phyloP scores from a whole-genome alignment of 2,329 filamentous ascomycete species.

The Gnomoniopsis sp. region DNA sequence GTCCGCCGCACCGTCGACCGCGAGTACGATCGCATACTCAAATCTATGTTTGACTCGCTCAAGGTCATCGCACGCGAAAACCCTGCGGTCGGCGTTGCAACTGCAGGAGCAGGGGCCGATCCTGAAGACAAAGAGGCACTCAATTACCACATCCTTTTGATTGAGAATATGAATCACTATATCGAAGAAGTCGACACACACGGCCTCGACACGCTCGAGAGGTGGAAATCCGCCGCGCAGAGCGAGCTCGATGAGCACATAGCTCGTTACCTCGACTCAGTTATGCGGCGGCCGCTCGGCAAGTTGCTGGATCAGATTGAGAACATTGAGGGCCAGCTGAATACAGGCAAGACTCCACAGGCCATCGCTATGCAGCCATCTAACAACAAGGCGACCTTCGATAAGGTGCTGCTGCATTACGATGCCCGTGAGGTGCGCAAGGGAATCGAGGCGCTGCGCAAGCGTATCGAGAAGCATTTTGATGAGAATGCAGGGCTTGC shows the following conservation, averaged over 20 bases:
- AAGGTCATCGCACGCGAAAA: slow-evolving; percentile 85
- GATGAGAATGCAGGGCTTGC: slow-evolving; percentile 67
- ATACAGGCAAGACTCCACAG: slow-evolving; percentile 54
- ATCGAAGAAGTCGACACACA: slow-evolving; percentile 82
- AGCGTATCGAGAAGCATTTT: slow-evolving; percentile 96
- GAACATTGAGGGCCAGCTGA: slow-evolving; percentile 73
- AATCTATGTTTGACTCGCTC: slow-evolving; percentile 94
- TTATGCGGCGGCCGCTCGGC: slow-evolving; percentile 84
- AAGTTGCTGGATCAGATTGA: slow-evolving; percentile 91
- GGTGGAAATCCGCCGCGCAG: slow-evolving; percentile 76
- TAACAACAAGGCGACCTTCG: slow-evolving; percentile 78
- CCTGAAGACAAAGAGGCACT: slow-evolving; percentile 92
- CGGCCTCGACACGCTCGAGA: slow-evolving; percentile 70
- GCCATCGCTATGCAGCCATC: slow-evolving; percentile 76
- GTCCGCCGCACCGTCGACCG: slow-evolving; percentile 78
- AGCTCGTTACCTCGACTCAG: slow-evolving; percentile 78
- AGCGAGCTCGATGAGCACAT: slow-evolving; percentile 84
- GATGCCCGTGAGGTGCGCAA: slow-evolving; percentile 83
- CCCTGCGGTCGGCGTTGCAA: slow-evolving; percentile 43
- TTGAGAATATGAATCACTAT: slow-evolving; percentile 99
- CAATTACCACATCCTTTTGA: slow-evolving; percentile 94
- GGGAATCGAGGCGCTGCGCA: slow-evolving; percentile 84
- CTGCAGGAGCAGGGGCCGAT: slow-evolving; percentile 36
- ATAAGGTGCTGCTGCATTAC: slow-evolving; percentile 77
- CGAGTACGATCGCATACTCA: slow-evolving; percentile 84